phyloP scores from a whole-genome alignment of 331 rosid genomes.

The Rhamnella rubrinervis region DNA sequence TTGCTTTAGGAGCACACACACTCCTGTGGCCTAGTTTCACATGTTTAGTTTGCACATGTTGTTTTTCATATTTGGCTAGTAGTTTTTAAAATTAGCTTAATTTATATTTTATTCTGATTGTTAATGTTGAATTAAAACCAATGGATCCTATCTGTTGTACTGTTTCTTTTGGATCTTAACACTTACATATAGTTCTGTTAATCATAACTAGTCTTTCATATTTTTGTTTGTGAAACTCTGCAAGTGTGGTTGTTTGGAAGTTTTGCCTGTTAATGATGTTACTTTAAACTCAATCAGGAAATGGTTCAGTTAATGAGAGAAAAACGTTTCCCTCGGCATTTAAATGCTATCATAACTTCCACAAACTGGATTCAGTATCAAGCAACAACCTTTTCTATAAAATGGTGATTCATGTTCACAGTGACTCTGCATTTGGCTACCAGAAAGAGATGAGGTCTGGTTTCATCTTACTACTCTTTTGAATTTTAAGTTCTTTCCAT shows the following conservation, averaged over 20 bases:
- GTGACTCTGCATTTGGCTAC: constrained; percentile 83
- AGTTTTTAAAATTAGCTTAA: constrained; percentile 13
- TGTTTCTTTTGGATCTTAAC: too few species aligned
- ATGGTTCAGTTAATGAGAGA: constrained; percentile 72
- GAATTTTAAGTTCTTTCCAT: constrained; percentile 13
- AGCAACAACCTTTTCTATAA: constrained; percentile 74
- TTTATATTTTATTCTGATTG: constrained; percentile 15
- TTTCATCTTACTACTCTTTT: constrained; percentile 11
- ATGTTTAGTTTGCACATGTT: neutral
- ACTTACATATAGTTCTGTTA: too few species aligned
- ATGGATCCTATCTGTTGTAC: too few species aligned
- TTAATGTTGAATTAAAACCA: too few species aligned
- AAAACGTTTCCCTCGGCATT: constrained; percentile 74
- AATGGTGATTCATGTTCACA: constrained; percentile 90
- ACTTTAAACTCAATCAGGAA: constrained; percentile 54
- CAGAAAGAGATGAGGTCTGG: constrained; percentile 82
- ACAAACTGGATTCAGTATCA: constrained; percentile 57
- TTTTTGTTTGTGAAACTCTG: too few species aligned
- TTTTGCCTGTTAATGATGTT: constrained; percentile 5
- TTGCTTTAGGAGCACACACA: too few species aligned
- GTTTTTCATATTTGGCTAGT: constrained; percentile 1
- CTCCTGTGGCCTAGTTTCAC: too few species aligned
- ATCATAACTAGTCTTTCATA: neutral
- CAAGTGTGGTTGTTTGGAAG: constrained; percentile 9
- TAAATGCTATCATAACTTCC: constrained; percentile 87